Percentiles rank a stretch among this genome's conserved stretches.
phyloP scores from a whole-genome alignment of 495 filamentous ascomycete species.

The Usnea hakonensis region DNA sequence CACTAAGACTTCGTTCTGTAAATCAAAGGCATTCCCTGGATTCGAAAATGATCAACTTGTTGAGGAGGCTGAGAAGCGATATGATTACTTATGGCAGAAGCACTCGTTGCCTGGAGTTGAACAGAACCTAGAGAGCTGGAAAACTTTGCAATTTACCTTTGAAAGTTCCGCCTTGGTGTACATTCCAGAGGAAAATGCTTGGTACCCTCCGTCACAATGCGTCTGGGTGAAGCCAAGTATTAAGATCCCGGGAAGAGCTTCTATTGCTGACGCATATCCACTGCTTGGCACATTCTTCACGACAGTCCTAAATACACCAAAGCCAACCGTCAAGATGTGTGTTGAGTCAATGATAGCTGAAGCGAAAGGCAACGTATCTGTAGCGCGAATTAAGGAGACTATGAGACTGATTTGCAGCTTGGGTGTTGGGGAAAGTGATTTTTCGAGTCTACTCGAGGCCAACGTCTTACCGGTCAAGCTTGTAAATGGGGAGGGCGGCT shows the following conservation, averaged over 20 bases:
- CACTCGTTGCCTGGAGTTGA: neutral
- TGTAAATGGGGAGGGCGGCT: neutral
- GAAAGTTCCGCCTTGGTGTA: constrained; percentile 1
- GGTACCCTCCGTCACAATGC: neutral
- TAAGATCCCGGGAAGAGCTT: neutral
- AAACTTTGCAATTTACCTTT: neutral
- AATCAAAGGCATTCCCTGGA: neutral
- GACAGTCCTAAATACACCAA: neutral
- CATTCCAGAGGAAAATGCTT: neutral
- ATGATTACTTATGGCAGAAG: neutral
- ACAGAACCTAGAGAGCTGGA: neutral
- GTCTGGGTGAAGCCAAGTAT: neutral
- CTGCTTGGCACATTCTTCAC: neutral
- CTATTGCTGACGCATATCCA: constrained; percentile 3
- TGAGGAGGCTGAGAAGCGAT: constrained; percentile 1
- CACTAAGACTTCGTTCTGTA: neutral
- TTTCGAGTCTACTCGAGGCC: neutral
- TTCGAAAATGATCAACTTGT: neutral
- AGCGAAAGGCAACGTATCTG: constrained; percentile 1
- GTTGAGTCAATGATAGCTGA: neutral
- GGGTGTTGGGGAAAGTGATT: constrained; percentile 3
- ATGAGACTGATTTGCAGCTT: constrained; percentile 1
- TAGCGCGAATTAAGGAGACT: neutral
- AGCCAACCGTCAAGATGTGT: constrained; percentile 1
- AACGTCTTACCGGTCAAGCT: constrained; percentile 2